phyloP scores from a whole-genome alignment of 306 rosid genomes.

The Urtica urens region DNA sequence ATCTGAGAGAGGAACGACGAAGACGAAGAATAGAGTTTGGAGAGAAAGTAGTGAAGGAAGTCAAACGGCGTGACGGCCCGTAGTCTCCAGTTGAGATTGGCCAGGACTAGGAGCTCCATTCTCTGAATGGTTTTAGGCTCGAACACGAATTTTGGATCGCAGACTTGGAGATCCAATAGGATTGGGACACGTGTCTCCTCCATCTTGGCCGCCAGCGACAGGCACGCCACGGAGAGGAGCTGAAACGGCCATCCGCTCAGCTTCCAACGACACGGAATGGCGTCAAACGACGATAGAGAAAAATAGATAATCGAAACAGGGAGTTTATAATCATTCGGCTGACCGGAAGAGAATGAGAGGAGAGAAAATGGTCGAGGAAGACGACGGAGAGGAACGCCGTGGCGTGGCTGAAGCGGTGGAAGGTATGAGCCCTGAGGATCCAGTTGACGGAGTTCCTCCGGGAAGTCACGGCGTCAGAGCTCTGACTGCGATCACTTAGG shows the following conservation, averaged over 20 bases:
- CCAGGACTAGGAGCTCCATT: slow-evolving; percentile 60
- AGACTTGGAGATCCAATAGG: slow-evolving; percentile 46
- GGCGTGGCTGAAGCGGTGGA: slow-evolving; percentile 35
- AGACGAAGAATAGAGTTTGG: slow-evolving; percentile 34
- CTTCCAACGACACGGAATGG: slow-evolving; percentile 9
- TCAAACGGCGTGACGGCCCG: slow-evolving; percentile 68
- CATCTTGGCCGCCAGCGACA: slow-evolving; percentile 79
- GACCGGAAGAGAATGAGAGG: slow-evolving; percentile 44
- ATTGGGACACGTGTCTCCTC: slow-evolving; percentile 46
- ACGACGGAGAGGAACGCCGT: slow-evolving; percentile 68
- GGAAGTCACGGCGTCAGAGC: slow-evolving; percentile 25
- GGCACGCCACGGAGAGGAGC: slow-evolving; percentile 64
- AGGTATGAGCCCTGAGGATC: slow-evolving; percentile 61
- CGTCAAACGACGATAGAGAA: background rate
- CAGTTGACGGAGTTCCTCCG: slow-evolving; percentile 63
- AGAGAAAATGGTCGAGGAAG: slow-evolving; percentile 68
- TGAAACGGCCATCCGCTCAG: slow-evolving; percentile 48
- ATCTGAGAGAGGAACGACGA: slow-evolving; percentile 13
- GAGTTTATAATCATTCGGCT: background rate
- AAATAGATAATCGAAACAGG: background rate
- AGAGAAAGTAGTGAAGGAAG: slow-evolving; percentile 39
- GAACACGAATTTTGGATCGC: slow-evolving; percentile 38
- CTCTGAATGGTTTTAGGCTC: slow-evolving; percentile 48
- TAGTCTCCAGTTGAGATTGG: slow-evolving; percentile 51
- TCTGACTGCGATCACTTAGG: slow-evolving; percentile 30